phyloP scores from a whole-genome alignment of 163 green algal species.

The Prototheca cutis region DNA sequence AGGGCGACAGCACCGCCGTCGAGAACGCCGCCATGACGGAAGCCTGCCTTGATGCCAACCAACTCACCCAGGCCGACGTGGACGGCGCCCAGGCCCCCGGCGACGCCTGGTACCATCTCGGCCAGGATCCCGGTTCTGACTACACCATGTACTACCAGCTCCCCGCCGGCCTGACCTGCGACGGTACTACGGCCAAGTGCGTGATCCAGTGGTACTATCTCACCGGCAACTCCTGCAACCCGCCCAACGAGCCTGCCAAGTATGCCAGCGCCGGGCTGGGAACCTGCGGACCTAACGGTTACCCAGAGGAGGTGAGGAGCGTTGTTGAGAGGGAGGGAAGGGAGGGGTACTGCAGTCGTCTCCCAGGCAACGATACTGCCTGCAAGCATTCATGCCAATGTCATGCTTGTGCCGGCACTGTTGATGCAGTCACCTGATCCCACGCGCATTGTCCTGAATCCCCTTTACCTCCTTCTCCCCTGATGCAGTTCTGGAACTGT shows the following conservation, averaged over 20 bases:
- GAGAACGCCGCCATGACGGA: background rate
- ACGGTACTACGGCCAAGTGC: conserved; percentile 8
- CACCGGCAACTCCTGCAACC: background rate
- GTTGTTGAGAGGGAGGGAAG: background rate
- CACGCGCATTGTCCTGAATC: too few species aligned
- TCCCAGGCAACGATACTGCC: background rate
- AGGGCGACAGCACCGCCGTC: background rate
- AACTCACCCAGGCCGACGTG: conserved; percentile 11
- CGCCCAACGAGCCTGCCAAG: background rate
- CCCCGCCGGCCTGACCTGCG: conserved; percentile 6
- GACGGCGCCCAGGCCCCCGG: conserved; percentile 12
- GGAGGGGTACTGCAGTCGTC: background rate
- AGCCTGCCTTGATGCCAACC: background rate
- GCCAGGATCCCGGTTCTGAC: background rate
- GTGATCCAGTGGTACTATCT: conserved; percentile 14
- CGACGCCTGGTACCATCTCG: conserved; percentile 5
- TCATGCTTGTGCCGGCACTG: background rate
- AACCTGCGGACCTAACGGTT: background rate
- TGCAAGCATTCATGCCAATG: background rate
- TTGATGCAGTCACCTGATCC: background rate
- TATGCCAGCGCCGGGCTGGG: background rate
- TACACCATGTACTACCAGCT: conserved; percentile 20
- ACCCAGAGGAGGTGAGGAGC: conserved; percentile 1
- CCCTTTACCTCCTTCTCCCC: background rate
- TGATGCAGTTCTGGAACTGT: conserved; percentile 21